Evolutionary conservation across 164 flowering plant genomes (phyloP), one percentile per base, ranked within the genome.

Genomic region (Liquidambar formosana): DNA sequence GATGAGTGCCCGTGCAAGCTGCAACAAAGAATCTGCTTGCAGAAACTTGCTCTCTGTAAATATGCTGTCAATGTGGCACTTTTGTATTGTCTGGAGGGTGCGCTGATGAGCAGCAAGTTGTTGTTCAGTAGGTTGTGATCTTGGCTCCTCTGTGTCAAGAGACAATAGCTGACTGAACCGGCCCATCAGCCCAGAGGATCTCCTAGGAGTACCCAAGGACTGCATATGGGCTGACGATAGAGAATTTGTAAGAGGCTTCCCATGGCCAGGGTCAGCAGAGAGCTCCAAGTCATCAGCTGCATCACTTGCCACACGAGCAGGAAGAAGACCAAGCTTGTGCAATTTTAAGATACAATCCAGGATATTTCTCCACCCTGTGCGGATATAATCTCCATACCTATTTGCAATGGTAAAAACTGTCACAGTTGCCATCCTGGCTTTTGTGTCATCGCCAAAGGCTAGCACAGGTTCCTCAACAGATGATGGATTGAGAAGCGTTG

Each of bases 361-460:
- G 56, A 83, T 81, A 71, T 83, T 83, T 72, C 83, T 83, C 87
- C 87, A 83, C 63, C 85, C 87, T 13, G 87, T 67, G 54, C 87
- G 82, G 54, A 83, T 79, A 71, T 66, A 81, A 63, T 83, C 87
- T 48, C 87, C 85, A 63, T 81, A 83, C 53, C 74, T 71, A 68
- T 81, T 81, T 56, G 85, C 84, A 74, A 83, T 81, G 1, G 83
- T 83, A 71, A 83, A 83, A 48, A 83, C 81, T 5, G 87, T 72
- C 62, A 81, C 75, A 64, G 87, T 81, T 49, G 87, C 83, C 84
- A 79, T 81, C 72, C 83, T 79, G 18, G 87, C 87, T 68, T 83
- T 83, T 11, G 80, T 19, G 66, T 83, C 87, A 64, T 83, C 87
- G 48, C 84, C 86, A 77, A 83, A 81, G 13, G 79, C 86, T 16